Percentiles rank a stretch among this genome's conserved stretches.
Conservation (phyloP, 23 red algal species). For the Chondrus crispus region DNA sequence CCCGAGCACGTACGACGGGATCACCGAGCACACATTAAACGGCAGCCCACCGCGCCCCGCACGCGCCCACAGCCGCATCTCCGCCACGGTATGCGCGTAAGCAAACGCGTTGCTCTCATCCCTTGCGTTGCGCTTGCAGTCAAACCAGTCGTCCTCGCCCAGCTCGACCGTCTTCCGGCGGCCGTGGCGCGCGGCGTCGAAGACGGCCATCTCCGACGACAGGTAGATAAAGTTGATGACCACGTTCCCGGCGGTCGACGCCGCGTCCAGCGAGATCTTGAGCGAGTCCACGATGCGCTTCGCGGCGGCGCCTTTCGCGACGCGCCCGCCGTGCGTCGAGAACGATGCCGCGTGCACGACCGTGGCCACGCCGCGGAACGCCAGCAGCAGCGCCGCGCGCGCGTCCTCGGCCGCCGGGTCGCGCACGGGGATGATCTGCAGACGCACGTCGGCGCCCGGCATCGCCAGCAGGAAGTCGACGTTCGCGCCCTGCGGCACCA, state of each 20-base stretch:
- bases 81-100: slow-evolving; percentile 49
- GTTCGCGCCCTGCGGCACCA: slow-evolving; percentile 46
- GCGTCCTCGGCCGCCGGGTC: slow-evolving; percentile 63
- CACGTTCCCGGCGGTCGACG: slow-evolving; percentile 48
- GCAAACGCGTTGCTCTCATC: slow-evolving; percentile 37
- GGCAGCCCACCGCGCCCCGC: slow-evolving; percentile 36
- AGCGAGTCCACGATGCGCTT: slow-evolving; percentile 58
- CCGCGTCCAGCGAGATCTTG: slow-evolving; percentile 49
- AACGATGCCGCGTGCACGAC: slow-evolving; percentile 51
- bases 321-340: slow-evolving; percentile 28
- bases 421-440: slow-evolving; percentile 48
- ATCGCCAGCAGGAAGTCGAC: slow-evolving; percentile 42
- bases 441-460: background rate
- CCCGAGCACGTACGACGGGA: slow-evolving; percentile 47
- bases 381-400: slow-evolving; percentile 37
- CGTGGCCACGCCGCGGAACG: slow-evolving; percentile 50
- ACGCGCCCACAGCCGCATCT: slow-evolving; percentile 55
- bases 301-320: slow-evolving; percentile 30
- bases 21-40: slow-evolving; percentile 65
- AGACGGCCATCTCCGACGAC: slow-evolving; percentile 51
- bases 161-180: slow-evolving; percentile 24
- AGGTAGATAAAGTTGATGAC: slow-evolving; percentile 67
- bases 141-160: slow-evolving; percentile 53
- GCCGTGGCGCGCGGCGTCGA: slow-evolving; percentile 25
- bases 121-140: background rate